Evolutionary conservation across 768 basidiomycete species (phyloP).

Genomic region (Lactarius sp.): DNA sequence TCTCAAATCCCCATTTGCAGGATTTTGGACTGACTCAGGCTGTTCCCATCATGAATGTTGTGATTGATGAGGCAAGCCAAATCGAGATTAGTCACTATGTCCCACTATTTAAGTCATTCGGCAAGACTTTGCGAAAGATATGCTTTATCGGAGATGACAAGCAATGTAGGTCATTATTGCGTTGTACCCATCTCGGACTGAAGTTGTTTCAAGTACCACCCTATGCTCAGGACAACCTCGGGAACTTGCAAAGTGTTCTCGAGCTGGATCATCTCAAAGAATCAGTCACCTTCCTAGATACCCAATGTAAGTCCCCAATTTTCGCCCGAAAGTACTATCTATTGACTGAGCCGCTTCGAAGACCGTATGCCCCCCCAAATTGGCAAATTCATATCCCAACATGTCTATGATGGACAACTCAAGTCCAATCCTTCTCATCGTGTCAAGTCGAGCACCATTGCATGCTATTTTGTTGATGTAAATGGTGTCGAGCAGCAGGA

Average conservation of each 20-base stretch:
- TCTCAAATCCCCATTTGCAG: constrained; percentile 39
- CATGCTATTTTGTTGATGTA: constrained; percentile 68
- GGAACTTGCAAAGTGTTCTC: constrained; percentile 69
- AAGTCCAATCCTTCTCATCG: constrained; percentile 49
- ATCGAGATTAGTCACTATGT: constrained; percentile 33
- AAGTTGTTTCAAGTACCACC: constrained; percentile 60
- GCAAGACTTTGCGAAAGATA: constrained; percentile 32
- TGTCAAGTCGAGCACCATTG: constrained; percentile 38
- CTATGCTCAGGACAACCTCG: constrained; percentile 64
- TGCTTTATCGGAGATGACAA: constrained; percentile 42
- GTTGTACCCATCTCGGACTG: neutral
- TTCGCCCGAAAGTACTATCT: constrained; percentile 8
- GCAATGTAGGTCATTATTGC: constrained; percentile 33
- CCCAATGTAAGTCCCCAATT: constrained; percentile 59
- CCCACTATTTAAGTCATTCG: constrained; percentile 29
- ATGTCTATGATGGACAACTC: constrained; percentile 59
- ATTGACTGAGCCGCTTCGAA: constrained; percentile 30
- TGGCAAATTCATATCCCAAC: constrained; percentile 64
- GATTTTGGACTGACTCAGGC: constrained; percentile 26
- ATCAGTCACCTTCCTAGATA: constrained; percentile 54
- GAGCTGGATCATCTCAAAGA: constrained; percentile 57
- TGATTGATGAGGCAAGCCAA: constrained; percentile 37
- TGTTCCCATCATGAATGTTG: constrained; percentile 31
- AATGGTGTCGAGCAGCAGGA: constrained; percentile 34
- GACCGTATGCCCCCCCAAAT: constrained; percentile 84